Evolutionary conservation across 2,329 filamentous ascomycete species (phyloP).

Genomic region (Sclerotiophoma versabilis): DNA sequence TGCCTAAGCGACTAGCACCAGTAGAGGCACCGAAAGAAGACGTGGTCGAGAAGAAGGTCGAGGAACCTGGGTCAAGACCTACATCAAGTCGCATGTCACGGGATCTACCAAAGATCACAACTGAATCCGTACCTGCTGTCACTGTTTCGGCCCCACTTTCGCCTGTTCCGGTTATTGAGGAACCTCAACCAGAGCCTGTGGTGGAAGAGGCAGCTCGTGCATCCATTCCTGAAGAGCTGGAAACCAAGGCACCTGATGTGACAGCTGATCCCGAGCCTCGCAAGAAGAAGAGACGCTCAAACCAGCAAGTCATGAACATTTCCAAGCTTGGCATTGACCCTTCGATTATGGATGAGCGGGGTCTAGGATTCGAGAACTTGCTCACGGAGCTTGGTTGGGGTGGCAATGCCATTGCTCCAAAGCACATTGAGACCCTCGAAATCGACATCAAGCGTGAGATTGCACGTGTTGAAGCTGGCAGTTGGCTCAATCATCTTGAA

Average conservation of each 20-base stretch:
- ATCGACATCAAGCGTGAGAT: constrained; percentile 85
- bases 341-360: constrained; percentile 75
- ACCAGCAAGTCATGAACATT: constrained; percentile 81
- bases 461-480: constrained; percentile 88
- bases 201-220: constrained; percentile 45
- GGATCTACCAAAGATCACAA: constrained; percentile 39
- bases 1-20: constrained; percentile 61
- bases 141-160: constrained; percentile 45
- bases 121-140: constrained; percentile 44
- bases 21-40: constrained; percentile 35
- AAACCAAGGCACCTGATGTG: constrained; percentile 12
- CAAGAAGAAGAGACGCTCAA: constrained; percentile 68
- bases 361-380: constrained; percentile 80
- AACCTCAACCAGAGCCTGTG: constrained; percentile 20
- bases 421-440: constrained; percentile 81
- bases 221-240: constrained; percentile 43
- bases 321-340: constrained; percentile 80
- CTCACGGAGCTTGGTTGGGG: constrained; percentile 91
- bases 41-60: constrained; percentile 36
- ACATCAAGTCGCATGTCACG: constrained; percentile 39
- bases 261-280: constrained; percentile 55
- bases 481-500: constrained; percentile 83
- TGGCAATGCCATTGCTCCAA: constrained; percentile 75
- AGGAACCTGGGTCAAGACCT: constrained; percentile 27
- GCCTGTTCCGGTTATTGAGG: constrained; percentile 24